Evolutionary conservation across 768 basidiomycete species (phyloP).

Genomic region (Trametes meyenii): DNA sequence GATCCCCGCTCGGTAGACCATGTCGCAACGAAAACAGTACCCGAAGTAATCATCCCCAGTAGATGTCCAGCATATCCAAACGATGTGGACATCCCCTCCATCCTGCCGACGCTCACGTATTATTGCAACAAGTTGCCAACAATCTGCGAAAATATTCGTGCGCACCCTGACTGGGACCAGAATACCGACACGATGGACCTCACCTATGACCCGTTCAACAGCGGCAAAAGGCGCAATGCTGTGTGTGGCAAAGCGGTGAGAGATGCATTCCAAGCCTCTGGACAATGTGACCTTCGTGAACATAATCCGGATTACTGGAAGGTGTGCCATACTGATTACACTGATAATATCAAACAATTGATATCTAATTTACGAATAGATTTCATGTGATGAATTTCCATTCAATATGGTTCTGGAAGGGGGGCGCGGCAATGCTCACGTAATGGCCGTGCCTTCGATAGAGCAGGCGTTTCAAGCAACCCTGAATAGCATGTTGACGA

Average conservation of each 20-base stretch:
- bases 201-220: constrained; percentile 7
- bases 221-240: neutral
- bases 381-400: constrained; percentile 17
- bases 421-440: neutral
- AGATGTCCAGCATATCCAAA: neutral
- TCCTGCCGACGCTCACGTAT: constrained; percentile 8
- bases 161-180: neutral
- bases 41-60: neutral
- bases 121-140: constrained; percentile 7
- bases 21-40: neutral
- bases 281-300: constrained; percentile 5
- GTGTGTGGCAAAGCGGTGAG: neutral
- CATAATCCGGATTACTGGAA: constrained; percentile 9
- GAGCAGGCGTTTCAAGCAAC: constrained; percentile 11
- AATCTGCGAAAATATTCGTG: constrained; percentile 11
- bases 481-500: too few relatives aligned
- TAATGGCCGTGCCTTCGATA: neutral
- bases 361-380: neutral
- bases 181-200: constrained; percentile 3
- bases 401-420: constrained; percentile 9
- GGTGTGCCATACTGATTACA: neutral
- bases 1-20: neutral
- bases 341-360: too few relatives aligned
- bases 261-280: neutral
- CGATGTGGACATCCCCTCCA: neutral